phyloP scores from a whole-genome alignment of 257 asterid genomes.

The Ajuga chamaepitys region DNA sequence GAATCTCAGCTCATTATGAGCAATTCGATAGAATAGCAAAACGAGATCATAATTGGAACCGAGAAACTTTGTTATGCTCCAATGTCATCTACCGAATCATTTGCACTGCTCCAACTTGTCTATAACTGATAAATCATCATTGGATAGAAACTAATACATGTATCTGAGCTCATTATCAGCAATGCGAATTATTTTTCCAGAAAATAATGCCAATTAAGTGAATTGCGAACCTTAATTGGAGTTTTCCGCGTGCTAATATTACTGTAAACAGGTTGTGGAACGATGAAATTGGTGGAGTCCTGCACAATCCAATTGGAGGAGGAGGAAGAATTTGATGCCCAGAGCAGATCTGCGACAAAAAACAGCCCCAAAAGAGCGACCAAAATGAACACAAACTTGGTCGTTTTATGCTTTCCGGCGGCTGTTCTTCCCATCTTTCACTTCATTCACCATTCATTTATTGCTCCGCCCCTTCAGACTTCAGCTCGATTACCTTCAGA shows the following conservation, averaged over 20 bases:
- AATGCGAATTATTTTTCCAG: background rate
- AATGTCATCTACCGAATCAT: background rate
- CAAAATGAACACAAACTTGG: conserved; percentile 44
- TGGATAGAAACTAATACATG: background rate
- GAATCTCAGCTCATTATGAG: too few species aligned
- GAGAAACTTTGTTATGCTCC: background rate
- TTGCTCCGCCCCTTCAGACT: background rate
- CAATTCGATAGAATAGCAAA: background rate
- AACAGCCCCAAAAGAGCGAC: conserved; percentile 54
- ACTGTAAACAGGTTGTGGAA: conserved; percentile 17
- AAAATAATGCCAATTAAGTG: background rate
- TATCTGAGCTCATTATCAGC: background rate
- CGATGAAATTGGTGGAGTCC: conserved; percentile 16
- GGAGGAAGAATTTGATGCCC: conserved; percentile 58
- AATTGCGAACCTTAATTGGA: conserved; percentile 26
- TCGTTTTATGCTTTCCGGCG: conserved; percentile 35
- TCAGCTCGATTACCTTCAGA: background rate
- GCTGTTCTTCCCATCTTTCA: conserved; percentile 35
- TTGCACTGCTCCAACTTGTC: background rate
- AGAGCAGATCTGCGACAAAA: conserved; percentile 63
- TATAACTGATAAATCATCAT: background rate
- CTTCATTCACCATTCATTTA: conserved; percentile 10
- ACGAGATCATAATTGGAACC: background rate
- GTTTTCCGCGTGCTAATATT: background rate
- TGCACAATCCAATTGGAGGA: conserved; percentile 27